Percentiles rank a stretch among this genome's conserved stretches.
Conservation (phyloP, 2,329 filamentous ascomycete species). For the Apiospora aurea region DNA sequence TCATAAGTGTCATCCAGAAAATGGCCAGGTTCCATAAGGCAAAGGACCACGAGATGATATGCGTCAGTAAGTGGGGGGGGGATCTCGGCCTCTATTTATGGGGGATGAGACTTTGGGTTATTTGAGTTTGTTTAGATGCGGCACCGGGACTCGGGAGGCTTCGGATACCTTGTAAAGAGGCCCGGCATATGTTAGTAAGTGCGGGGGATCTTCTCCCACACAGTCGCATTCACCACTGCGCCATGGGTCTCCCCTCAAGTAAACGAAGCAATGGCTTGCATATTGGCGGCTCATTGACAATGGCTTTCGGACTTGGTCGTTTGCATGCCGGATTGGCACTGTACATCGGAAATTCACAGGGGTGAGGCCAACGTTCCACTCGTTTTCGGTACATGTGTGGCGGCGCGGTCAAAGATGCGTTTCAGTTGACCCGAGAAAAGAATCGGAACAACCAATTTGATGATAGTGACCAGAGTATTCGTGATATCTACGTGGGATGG, state of each 20-base stretch:
- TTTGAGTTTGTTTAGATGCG: conserved; percentile 1
- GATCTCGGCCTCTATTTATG: not conserved
- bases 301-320: not conserved
- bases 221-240: not conserved
- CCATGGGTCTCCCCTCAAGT: not conserved
- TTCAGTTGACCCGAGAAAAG: not conserved
- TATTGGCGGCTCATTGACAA: not conserved
- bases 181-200: not conserved
- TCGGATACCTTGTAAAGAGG: not conserved
- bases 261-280: not conserved
- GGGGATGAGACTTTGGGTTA: not conserved
- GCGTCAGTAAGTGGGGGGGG: not conserved
- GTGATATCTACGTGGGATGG: not conserved
- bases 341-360: not conserved
- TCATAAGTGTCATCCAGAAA: too few species aligned
- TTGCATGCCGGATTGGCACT: not conserved
- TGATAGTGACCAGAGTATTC: not conserved
- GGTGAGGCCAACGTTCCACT: not conserved
- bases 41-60: not conserved
- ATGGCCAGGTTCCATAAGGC: too few species aligned
- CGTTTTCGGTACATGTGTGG: too few species aligned
- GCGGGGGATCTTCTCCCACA: not conserved
- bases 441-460: not conserved
- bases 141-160: not conserved
- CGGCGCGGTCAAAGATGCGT: not conserved